Percentiles rank a stretch among this genome's conserved stretches.
Evolutionary conservation across 1,139 yeast species (phyloP).

Genomic region (Kluyveromyces sp.): DNA sequence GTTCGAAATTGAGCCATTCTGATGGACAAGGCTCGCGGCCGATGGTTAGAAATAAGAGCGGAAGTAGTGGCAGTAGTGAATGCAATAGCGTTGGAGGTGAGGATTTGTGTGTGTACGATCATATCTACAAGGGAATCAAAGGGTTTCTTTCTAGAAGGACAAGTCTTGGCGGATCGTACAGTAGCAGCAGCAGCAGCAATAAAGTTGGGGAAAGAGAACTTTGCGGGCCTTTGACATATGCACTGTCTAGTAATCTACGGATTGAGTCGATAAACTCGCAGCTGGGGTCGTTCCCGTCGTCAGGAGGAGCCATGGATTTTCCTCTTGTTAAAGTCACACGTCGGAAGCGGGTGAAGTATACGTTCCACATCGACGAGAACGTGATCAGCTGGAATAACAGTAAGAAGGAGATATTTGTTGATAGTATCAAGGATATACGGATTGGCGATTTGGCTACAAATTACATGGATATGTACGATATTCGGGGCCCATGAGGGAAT

Average conservation of each 20-base stretch:
- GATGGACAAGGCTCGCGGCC: too few species aligned
- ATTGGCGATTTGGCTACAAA: slow-evolving; percentile 66
- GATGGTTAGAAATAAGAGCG: too few species aligned
- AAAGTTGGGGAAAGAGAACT: slow-evolving; percentile 7
- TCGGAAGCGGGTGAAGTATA: slow-evolving; percentile 19
- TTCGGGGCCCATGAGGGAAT: slow-evolving; percentile 55
- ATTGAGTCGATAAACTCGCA: neutral
- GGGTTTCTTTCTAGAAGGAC: slow-evolving; percentile 2
- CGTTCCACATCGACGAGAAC: slow-evolving; percentile 19
- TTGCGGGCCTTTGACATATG: slow-evolving; percentile 21
- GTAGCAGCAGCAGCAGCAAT: neutral
- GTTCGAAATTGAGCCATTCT: too few species aligned
- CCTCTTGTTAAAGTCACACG: slow-evolving; percentile 25
- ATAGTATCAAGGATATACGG: slow-evolving; percentile 62
- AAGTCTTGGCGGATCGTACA: neutral
- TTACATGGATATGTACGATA: slow-evolving; percentile 75
- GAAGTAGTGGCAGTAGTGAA: neutral
- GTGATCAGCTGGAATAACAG: slow-evolving; percentile 26
- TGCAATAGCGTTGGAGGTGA: neutral
- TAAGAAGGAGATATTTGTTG: slow-evolving; percentile 42
- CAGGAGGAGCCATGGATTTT: slow-evolving; percentile 4
- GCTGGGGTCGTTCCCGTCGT: neutral
- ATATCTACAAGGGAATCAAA: slow-evolving; percentile 3
- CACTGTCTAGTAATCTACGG: slow-evolving; percentile 10
- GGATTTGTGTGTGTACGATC: neutral